These are phyloP conservation scores for Aureobasidium subglaciale DNA, from an alignment of 2,329 filamentous ascomycete genomes.

Conservation along the genomic window DNA sequence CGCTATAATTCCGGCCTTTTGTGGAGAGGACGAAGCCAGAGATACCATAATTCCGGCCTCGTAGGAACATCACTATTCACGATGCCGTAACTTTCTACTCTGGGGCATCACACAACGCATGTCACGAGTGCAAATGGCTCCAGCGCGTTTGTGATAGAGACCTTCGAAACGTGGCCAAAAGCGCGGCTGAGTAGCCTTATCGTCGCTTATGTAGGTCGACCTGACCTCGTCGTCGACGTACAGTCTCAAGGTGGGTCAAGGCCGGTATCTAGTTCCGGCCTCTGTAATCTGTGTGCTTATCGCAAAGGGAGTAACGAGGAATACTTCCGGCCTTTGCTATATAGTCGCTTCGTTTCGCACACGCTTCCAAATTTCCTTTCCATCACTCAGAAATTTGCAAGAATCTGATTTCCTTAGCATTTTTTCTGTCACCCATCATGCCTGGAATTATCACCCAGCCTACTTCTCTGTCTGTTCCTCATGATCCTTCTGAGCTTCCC, in stretches of 20 bases:
- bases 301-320: neutral
- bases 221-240: neutral
- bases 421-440: neutral
- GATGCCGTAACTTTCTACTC: neutral
- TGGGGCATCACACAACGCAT: neutral
- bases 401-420: neutral
- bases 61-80: neutral
- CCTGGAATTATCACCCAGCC: slow-evolving; percentile 7
- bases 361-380: neutral
- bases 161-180: neutral
- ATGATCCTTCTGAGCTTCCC: slow-evolving; percentile 55
- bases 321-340: neutral
- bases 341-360: neutral
- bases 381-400: neutral
- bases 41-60: neutral
- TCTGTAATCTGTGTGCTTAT: neutral
- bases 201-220: neutral
- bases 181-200: neutral
- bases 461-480: slow-evolving; percentile 50
- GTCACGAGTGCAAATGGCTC: neutral
- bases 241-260: slow-evolving; percentile 12
- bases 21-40: neutral
- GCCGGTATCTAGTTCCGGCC: slow-evolving; percentile 16
- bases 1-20: neutral
- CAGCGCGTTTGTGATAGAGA: neutral